Evolutionary conservation across 23 red algal genomes (phyloP), one percentile per base, ranked within the genome.

Genomic region (Pyropia haitanensis): DNA sequence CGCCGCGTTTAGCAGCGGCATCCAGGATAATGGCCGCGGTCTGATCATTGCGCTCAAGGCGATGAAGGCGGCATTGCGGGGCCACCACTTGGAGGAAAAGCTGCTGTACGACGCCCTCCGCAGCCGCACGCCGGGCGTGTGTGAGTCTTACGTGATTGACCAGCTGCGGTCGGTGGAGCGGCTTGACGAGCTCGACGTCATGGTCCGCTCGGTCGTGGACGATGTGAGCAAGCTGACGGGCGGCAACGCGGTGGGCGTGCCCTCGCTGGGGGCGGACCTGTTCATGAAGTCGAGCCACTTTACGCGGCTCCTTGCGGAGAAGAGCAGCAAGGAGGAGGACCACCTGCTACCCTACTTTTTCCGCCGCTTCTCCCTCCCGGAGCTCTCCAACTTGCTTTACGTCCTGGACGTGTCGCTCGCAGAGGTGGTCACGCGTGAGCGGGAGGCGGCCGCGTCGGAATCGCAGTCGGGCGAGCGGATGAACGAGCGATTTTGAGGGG

Each of bases 291-390:
- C 75, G 23, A 75, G 69, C 9, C 69, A 84, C 23, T 51, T 84
- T 2, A 58, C 79, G 16, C 69, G 69, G 1, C 69, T 84, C 1
- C 68, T 75, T 60, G 67, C 64, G 46, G 70, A 75, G n/a, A 68
- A 84, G 50, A 73, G 73, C 69, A 61, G 75, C 28, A 84, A 84
- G 69, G 79, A 84, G 60, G 79, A 84, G 27, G 73, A 55, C 39
- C 79, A 84, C 33, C 61, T 84, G 25, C 79, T 84, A 27, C 79
- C 79, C 50, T 84, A 84, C 59, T 84, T 84, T 75, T 60, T 84
- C 61, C 50, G 75, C 34, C 58, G 65, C 53, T 84, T 84, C 52
- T 59, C 60, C 55, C 39, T 46, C 39, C 39, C 39, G 5, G 39
- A 46, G 39, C 39, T 46, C 39, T 46, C 39, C 39, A 46, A 46